Evolutionary conservation across 1,284 basidiomycete species (phyloP), one percentile per base, ranked within the genome.

Genomic region (Mixia osmundae): DNA sequence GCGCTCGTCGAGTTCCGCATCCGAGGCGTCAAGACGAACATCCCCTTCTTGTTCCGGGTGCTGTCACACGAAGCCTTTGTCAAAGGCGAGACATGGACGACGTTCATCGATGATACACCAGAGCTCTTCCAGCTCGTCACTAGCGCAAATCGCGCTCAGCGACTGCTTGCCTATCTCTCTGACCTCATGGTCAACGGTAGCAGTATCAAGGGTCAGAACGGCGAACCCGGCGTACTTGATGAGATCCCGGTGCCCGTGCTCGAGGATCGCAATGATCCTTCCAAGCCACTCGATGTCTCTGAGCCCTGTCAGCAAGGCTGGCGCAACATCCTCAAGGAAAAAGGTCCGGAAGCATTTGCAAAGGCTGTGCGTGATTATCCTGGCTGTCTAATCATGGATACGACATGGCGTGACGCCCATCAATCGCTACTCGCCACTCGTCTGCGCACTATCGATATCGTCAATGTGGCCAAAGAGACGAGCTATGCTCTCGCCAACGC

Each of bases 1-100:
- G 85, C 91, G 22, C 69, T 99, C 15, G 85, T 97, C 42, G 91
- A 97, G 59, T 97, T 97, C 75, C 79, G 91, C 56, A 97, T 99
- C 50, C 83, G 91, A 52, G 47, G 48, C 27, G 49, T 51, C 33
- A 50, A 82, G 78, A 94, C 85, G 48, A 97, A 97, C 62, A 97
- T 97, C 48, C 91, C 91, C 21, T 99, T 97, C 77, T 63, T 99
- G 48, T 91, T 97, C 71, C 77, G 87, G 45, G 70, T 99, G 20
- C 64, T 99, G 47, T 95, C 89, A n/a, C 83, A 97, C 59, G 83
- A 89, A 50, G 71, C 87, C 46, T 97, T 95, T 62, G 78, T 94
- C 49, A 75, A 71, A 29, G 85, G 85, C 44, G 78, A 80, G 63
- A 95, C 91, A 15, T 99, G 91, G 91, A 99, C 85, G 3, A 95